These are phyloP conservation scores for Helotiales sp. DNA, from an alignment of 2,329 filamentous ascomycete species.

Conservation along the genomic window DNA sequence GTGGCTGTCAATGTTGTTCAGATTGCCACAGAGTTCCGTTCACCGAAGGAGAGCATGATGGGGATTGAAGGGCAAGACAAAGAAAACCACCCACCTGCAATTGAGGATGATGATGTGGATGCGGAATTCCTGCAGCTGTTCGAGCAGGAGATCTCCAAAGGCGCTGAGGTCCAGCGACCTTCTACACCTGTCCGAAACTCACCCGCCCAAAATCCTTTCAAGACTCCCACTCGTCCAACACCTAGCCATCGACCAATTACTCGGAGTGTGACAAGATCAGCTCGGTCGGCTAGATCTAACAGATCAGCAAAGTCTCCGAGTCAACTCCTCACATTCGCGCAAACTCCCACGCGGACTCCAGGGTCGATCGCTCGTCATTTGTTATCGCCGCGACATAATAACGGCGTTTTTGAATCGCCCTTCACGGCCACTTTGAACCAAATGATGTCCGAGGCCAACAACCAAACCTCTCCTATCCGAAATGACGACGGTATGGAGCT, in stretches of 20 bases:
- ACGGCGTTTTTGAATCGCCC: slow-evolving; percentile 42
- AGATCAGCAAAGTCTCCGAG: slow-evolving; percentile 39
- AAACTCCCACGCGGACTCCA: slow-evolving; percentile 40
- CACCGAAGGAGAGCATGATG: slow-evolving; percentile 31
- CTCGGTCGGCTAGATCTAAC: slow-evolving; percentile 27
- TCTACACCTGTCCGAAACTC: slow-evolving; percentile 38
- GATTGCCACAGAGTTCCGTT: slow-evolving; percentile 47
- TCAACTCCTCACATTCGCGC: slow-evolving; percentile 34
- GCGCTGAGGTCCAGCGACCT: slow-evolving; percentile 30
- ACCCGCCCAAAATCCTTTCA: slow-evolving; percentile 38
- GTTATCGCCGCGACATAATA: slow-evolving; percentile 35
- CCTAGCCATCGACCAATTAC: slow-evolving; percentile 42
- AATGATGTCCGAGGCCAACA: slow-evolving; percentile 41
- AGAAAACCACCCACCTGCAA: slow-evolving; percentile 38
- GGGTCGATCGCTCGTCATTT: slow-evolving; percentile 30
- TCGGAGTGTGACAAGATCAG: slow-evolving; percentile 35
- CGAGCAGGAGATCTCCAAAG: slow-evolving; percentile 39
- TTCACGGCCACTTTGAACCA: slow-evolving; percentile 44
- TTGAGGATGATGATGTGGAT: slow-evolving; percentile 34
- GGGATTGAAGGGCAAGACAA: slow-evolving; percentile 38
- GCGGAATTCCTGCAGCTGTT: slow-evolving; percentile 41
- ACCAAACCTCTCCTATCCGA: slow-evolving; percentile 37
- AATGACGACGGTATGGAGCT: slow-evolving; percentile 30
- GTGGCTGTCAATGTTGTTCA: slow-evolving; percentile 58
- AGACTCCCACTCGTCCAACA: slow-evolving; percentile 43